phyloP scores from a whole-genome alignment of 257 asterid species.

The Nicotiana paniculata region DNA sequence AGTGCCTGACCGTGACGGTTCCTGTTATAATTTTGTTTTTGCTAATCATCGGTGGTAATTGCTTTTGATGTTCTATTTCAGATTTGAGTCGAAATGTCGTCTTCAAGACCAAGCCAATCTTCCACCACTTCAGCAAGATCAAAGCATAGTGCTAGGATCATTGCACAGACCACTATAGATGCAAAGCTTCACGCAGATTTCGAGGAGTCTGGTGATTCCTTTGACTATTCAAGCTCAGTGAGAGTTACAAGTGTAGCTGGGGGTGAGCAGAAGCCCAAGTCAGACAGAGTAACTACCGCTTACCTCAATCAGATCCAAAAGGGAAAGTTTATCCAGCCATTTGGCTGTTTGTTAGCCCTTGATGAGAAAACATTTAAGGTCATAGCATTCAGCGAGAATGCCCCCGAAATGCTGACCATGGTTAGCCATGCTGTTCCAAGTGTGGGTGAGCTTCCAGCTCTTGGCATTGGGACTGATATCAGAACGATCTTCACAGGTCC shows the following conservation, averaged over 20 bases:
- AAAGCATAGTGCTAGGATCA: constrained; percentile 60
- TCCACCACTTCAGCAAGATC: constrained; percentile 60
- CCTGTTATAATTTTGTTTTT: neutral
- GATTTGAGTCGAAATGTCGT: constrained; percentile 41
- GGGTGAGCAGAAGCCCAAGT: constrained; percentile 32
- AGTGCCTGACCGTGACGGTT: neutral
- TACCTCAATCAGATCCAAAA: constrained; percentile 87
- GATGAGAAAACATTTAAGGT: constrained; percentile 73
- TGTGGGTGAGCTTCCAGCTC: constrained; percentile 69
- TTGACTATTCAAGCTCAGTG: constrained; percentile 73
- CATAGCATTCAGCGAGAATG: constrained; percentile 78
- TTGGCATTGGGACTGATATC: constrained; percentile 70
- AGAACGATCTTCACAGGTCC: constrained; percentile 70
- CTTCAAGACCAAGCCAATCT: constrained; percentile 62
- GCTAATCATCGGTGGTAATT: neutral
- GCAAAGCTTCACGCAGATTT: constrained; percentile 82
- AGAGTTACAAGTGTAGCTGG: constrained; percentile 28
- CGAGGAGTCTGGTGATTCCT: constrained; percentile 75
- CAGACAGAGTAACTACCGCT: constrained; percentile 62
- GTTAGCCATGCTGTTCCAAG: constrained; percentile 83
- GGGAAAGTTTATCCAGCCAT: constrained; percentile 70
- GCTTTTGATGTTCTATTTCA: constrained; percentile 16
- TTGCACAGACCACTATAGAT: constrained; percentile 76
- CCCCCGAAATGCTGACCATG: constrained; percentile 85
- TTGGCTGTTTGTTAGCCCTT: constrained; percentile 78